A percentile compares a stretch with the other conserved stretches of the same genome.
Conservation (phyloP, 805 yeast genomes). For the Barnettozyma salicaria region DNA sequence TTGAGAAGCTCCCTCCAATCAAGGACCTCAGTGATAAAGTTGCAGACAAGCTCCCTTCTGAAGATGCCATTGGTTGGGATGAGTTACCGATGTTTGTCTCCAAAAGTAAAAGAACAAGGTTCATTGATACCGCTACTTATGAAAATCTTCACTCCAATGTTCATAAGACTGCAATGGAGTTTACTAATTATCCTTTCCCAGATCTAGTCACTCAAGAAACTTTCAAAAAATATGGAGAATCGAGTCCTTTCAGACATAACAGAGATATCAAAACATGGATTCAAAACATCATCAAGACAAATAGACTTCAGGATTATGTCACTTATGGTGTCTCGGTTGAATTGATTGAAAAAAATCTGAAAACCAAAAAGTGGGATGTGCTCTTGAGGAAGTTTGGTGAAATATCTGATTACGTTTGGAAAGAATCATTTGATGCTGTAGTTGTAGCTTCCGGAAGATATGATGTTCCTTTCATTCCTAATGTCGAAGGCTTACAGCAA, state of each 20-base stretch:
- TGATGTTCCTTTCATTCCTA: conserved; percentile 50
- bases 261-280: conserved; percentile 11
- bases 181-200: conserved; percentile 8
- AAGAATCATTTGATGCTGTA: conserved; percentile 48
- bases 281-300: conserved; percentile 6
- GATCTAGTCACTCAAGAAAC: conserved; percentile 1
- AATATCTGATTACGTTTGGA: conserved; percentile 31
- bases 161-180: conserved; percentile 9
- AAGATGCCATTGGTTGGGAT: neutral
- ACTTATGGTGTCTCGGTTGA: conserved; percentile 31
- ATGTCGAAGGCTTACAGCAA: conserved; percentile 39
- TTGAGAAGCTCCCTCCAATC: conserved; percentile 5
- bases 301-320: conserved; percentile 2
- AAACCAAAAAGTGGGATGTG: conserved; percentile 29
- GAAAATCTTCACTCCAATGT: conserved; percentile 10
- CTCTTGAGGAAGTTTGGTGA: conserved; percentile 17
- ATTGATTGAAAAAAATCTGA: conserved; percentile 24
- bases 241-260: conserved; percentile 13
- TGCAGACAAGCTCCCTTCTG: conserved; percentile 4
- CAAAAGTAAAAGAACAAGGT: conserved; percentile 2
- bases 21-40: neutral
- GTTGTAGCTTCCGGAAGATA: conserved; percentile 54
- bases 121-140: conserved; percentile 10
- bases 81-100: conserved; percentile 3
- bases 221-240: conserved; percentile 6